Evolutionary conservation across 371 early-diverging fungal species (phyloP).

Genomic region (Funneliformis caledonium): DNA sequence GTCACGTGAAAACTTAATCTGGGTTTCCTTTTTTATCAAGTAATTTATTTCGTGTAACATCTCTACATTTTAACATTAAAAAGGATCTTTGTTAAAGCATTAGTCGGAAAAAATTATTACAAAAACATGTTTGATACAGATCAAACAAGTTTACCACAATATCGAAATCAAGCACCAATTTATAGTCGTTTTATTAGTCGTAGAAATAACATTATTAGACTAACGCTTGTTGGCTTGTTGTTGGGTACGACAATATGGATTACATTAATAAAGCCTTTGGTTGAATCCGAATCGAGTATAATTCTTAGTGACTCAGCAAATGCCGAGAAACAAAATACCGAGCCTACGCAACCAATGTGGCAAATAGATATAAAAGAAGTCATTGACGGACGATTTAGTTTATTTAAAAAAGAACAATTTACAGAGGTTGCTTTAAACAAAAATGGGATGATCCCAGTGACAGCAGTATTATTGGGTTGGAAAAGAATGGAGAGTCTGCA

Average conservation of each 20-base stretch:
- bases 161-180: too few species aligned
- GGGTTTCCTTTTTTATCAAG: too few species aligned
- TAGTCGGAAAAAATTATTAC: too few species aligned
- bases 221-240: neutral
- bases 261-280: conserved; percentile 4
- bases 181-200: neutral
- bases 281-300: neutral
- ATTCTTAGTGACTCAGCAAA: neutral
- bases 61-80: too few species aligned
- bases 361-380: neutral
- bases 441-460: conserved; percentile 56
- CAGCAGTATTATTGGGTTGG: conserved; percentile 60
- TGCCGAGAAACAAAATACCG: neutral
- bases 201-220: neutral
- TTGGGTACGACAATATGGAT: neutral
- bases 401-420: conserved; percentile 42
- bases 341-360: neutral
- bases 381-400: conserved; percentile 1
- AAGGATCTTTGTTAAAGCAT: too few species aligned
- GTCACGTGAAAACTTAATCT: too few species aligned
- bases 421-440: conserved; percentile 45
- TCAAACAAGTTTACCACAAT: too few species aligned
- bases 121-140: too few species aligned
- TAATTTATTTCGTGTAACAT: too few species aligned
- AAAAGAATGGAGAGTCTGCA: conserved; percentile 56